Base-by-base conservation (phyloP, 805 yeast genomes). In the Cyberlindnera nakhonratchasimensis region DNA sequence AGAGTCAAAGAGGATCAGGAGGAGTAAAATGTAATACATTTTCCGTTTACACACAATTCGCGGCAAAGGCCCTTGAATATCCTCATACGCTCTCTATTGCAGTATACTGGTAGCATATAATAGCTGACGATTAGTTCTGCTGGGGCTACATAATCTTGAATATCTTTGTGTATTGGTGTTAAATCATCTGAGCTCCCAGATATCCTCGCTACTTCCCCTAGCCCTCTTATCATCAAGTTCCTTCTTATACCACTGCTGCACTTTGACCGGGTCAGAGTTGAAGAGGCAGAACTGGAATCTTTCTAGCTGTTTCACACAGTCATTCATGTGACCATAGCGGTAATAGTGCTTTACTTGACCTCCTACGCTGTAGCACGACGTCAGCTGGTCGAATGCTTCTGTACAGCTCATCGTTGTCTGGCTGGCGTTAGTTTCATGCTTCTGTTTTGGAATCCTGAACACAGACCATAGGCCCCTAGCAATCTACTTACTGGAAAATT, bases 331-430 rank as follows among this genome's bases (percentile, higher is more conserved):
- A 3, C 97, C 97, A 57, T 79, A 84, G 41, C 97, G 69, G 59
- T 90, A 91, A 55, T 85, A 84, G 63, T 84, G 76, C 46, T 95
- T 76, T 17, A 86, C 66, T 58, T 90, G 96, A 1, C 97, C 97
- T 3, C 96, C 97, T 3, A 90, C 58, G 0, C 97, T 86, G 65
- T 86, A 88, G 61, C 98, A 91, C 35, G 78, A 81, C 34, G 89
- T 73, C 18, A 90, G 69, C 57, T 88, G 95, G 62, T 90, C 96
- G 63, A 90, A 82, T 1, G 93, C 93, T 33, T 91, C 87, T 40
- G 82, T 70, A 57, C 91, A 83, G 38, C 77, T 74, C 89, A 83
- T 77, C n/a, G 72, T 70, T 6, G 68, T 59, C 54, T 62, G 23
- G 13, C 13, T 22, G 25, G 59, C 56, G 31, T 42, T 44, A 40